Base-by-base conservation (phyloP, 2,329 filamentous ascomycete species). In the Herpotrichia juniperi region DNA sequence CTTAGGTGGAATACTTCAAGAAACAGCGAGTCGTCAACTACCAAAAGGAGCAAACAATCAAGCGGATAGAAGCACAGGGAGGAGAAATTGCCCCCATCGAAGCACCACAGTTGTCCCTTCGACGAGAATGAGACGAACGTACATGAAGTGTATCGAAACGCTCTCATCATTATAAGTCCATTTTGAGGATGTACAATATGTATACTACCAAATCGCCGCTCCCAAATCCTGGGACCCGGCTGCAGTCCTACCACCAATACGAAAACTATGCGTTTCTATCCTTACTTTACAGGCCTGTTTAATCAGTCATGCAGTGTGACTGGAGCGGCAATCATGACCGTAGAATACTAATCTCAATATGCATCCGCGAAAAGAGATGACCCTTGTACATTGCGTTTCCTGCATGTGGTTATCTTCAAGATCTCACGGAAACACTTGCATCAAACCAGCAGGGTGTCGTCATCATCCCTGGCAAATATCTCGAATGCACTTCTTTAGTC, bases 1-100 rank as follows among this genome's bases (percentile, higher is more conserved):
- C 47, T 42, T 64, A 94, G 91, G 90, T 97, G 55, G 91, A 92
- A 76, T 97, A 99, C 76, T 99, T 99, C 78, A 97, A 97, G 81
- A 93, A 97, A 76, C 89, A 92, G 78, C 83, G 94, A 66, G 91
- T 97, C 30, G 93, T 96, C 77, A 94, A 99, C 64, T 83, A 90
- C 68, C 90, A 96, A 65, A 91, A 93, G 76, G 88, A 90, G 68
- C 81, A 87, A 76, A 89, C 91, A 21, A 72, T 74, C 57, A 73
- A 72, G 52, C 65, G 58, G 56, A 71, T 74, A 48, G 73, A 76
- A 68, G 72, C 75, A 60, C 67, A 81, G 68, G 76, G 76, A 11
- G 71, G 67, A 47, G 68, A 73, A 46, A 68, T 72, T 22, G 56
- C 59, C 22, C 37, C 37, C 14, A 40, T 40, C 12, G 37, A 40